Percentiles rank a stretch among this genome's conserved stretches.
Conservation (phyloP, 2,329 filamentous ascomycete genomes). For the Claviceps spartinae region DNA sequence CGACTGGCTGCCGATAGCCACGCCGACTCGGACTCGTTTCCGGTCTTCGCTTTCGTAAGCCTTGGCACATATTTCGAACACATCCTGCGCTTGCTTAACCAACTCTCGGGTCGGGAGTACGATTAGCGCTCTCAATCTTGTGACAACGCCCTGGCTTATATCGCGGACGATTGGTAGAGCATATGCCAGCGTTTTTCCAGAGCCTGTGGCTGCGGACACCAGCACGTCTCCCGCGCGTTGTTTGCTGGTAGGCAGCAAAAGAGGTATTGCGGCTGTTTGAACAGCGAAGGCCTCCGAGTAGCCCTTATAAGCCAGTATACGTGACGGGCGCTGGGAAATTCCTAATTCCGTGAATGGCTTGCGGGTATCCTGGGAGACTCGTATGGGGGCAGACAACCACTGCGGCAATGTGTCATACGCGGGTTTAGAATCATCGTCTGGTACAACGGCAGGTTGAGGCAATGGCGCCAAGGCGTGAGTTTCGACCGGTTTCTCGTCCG, state of each 20-base stretch:
- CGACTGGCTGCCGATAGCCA: constrained; percentile 68
- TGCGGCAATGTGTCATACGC: constrained; percentile 65
- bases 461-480: constrained; percentile 66
- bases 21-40: constrained; percentile 64
- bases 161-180: constrained; percentile 72
- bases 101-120: constrained; percentile 86
- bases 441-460: constrained; percentile 58
- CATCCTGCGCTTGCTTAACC: constrained; percentile 71
- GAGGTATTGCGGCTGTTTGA: constrained; percentile 48
- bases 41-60: constrained; percentile 41
- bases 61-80: constrained; percentile 59
- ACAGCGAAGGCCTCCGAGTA: constrained; percentile 29
- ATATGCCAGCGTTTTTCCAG: constrained; percentile 89
- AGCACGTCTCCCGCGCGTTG: constrained; percentile 64
- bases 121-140: constrained; percentile 63
- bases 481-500: constrained; percentile 25
- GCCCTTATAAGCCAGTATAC: constrained; percentile 49
- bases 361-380: constrained; percentile 46
- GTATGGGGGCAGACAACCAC: constrained; percentile 70
- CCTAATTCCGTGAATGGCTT: constrained; percentile 50
- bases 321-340: constrained; percentile 45
- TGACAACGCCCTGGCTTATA: constrained; percentile 49
- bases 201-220: constrained; percentile 86
- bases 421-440: constrained; percentile 42
- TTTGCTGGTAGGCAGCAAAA: constrained; percentile 54